Evolutionary conservation across 768 basidiomycete species (phyloP).

Genomic region (Trametes punicea): DNA sequence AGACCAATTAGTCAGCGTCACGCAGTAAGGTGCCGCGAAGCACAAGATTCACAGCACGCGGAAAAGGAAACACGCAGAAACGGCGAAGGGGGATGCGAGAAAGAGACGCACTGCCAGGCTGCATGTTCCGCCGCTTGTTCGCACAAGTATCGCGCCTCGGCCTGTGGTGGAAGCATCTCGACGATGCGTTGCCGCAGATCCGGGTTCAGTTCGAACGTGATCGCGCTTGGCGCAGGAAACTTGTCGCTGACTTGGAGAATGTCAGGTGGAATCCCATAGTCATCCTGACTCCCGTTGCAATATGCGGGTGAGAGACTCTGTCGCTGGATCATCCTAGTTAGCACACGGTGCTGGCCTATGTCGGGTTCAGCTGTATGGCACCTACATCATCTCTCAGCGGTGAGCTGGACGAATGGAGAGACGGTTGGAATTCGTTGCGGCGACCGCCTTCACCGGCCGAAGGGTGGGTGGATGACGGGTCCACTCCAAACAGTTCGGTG

Average conservation of each 20-base stretch:
- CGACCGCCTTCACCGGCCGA: conserved; percentile 2
- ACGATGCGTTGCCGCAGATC: conserved; percentile 61
- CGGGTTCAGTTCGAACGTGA: conserved; percentile 42
- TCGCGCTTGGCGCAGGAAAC: conserved; percentile 68
- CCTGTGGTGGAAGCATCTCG: conserved; percentile 55
- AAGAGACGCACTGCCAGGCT: conserved; percentile 62
- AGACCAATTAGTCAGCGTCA: conserved; percentile 9
- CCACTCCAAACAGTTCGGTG: conserved; percentile 48
- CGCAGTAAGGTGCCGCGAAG: conserved; percentile 16
- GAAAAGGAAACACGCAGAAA: conserved; percentile 3
- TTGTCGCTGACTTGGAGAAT: conserved; percentile 59
- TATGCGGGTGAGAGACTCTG: conserved; percentile 42
- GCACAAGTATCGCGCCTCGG: conserved; percentile 58
- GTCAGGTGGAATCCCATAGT: conserved; percentile 33
- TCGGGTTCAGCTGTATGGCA: background rate
- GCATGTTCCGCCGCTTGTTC: conserved; percentile 64
- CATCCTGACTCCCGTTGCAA: conserved; percentile 3
- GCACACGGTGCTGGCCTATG: background rate
- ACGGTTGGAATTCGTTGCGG: conserved; percentile 12
- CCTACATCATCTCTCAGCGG: conserved; percentile 24
- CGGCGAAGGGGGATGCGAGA: conserved; percentile 4
- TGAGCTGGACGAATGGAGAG: conserved; percentile 12
- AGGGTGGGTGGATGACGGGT: conserved; percentile 18
- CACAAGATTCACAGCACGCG: conserved; percentile 3
- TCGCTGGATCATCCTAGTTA: conserved; percentile 27